Evolutionary conservation across 2,329 filamentous ascomycete genomes (phyloP).

Genomic region (Alternaria triticina): DNA sequence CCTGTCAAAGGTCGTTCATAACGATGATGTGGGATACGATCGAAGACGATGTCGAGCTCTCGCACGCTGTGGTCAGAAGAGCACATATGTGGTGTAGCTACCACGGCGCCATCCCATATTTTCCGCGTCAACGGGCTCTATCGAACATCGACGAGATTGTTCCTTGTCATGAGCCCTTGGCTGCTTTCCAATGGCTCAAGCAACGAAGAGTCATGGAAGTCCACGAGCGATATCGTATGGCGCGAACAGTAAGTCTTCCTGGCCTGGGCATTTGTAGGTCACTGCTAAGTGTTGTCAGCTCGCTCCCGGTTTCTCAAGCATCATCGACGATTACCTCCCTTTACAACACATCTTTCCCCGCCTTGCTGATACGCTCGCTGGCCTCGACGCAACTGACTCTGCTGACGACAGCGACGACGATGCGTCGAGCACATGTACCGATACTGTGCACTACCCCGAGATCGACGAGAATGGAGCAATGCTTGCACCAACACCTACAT

Average conservation of each 20-base stretch:
- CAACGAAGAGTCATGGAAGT: slow-evolving; percentile 44
- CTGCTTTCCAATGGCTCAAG: slow-evolving; percentile 49
- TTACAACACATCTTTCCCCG: slow-evolving; percentile 38
- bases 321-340: slow-evolving; percentile 40
- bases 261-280: background rate
- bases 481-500: slow-evolving; percentile 22
- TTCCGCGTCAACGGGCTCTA: slow-evolving; percentile 33
- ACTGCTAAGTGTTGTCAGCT: slow-evolving; percentile 23
- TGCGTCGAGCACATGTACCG: slow-evolving; percentile 36
- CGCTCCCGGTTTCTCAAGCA: slow-evolving; percentile 37
- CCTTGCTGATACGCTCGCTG: slow-evolving; percentile 30
- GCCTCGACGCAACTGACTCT: slow-evolving; percentile 30
- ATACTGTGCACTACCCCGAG: slow-evolving; percentile 42
- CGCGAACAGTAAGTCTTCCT: slow-evolving; percentile 30
- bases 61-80: slow-evolving; percentile 45
- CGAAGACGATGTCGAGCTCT: slow-evolving; percentile 41
- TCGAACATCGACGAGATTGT: slow-evolving; percentile 30
- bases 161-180: slow-evolving; percentile 41
- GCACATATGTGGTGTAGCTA: slow-evolving; percentile 48
- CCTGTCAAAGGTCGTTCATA: slow-evolving; percentile 43
- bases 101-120: slow-evolving; percentile 43
- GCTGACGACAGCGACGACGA: slow-evolving; percentile 33
- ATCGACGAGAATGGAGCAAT: slow-evolving; percentile 40
- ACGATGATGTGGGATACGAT: slow-evolving; percentile 50
- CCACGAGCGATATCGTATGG: slow-evolving; percentile 43